phyloP scores from a whole-genome alignment of 2,329 filamentous ascomycete species.

The Drechslerella stenobrocha region DNA sequence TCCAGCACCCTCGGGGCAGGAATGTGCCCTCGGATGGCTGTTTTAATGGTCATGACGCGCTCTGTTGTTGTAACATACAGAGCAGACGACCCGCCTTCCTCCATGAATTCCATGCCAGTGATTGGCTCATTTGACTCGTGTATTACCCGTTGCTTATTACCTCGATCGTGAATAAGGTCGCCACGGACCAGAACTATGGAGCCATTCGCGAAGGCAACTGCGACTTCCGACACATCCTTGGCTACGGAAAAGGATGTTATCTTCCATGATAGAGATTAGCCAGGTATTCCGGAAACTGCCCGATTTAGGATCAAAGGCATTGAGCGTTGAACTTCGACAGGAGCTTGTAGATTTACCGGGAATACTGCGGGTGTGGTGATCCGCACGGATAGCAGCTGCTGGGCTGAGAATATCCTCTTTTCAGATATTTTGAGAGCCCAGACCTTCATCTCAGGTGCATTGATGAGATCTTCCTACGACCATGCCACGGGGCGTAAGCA shows the following conservation, averaged over 20 bases:
- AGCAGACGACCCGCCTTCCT: conserved; percentile 64
- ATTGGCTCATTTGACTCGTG: conserved; percentile 97
- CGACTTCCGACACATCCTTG: conserved; percentile 86
- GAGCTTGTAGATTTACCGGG: conserved; percentile 66
- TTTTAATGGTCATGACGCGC: conserved; percentile 80
- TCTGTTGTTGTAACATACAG: conserved; percentile 91
- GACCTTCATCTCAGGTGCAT: conserved; percentile 89
- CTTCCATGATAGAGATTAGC: conserved; percentile 29
- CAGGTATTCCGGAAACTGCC: no score
- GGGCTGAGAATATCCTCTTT: conserved; percentile 88
- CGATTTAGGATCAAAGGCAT: neutral
- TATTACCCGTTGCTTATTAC: conserved; percentile 88
- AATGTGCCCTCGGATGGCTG: conserved; percentile 85
- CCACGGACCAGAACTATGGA: conserved; percentile 90
- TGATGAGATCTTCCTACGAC: conserved; percentile 76
- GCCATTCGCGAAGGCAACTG: conserved; percentile 93
- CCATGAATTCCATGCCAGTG: conserved; percentile 77
- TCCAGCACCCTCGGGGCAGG: conserved; percentile 86
- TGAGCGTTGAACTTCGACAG: neutral
- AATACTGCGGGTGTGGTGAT: conserved; percentile 92
- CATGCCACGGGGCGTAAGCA: neutral
- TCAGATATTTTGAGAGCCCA: conserved; percentile 93
- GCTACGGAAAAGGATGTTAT: conserved; percentile 81
- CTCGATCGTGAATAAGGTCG: conserved; percentile 91
- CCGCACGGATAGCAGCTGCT: conserved; percentile 79